Evolutionary conservation across 768 basidiomycete species (phyloP).

Genomic region (Auricularia auricula-judae): DNA sequence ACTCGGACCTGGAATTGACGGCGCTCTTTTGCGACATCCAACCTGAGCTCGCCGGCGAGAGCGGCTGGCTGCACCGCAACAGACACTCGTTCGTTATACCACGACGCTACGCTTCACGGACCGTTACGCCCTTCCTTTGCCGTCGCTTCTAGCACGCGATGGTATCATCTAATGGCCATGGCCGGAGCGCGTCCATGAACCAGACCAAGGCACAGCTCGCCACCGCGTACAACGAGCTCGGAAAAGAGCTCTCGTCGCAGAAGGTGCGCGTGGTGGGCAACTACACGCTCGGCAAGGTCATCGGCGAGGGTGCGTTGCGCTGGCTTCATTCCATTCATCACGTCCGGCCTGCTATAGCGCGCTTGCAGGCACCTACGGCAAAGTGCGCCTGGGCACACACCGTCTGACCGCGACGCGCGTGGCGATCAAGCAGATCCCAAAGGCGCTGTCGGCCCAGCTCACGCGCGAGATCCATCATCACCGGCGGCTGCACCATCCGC

Average conservation of each 20-base stretch:
- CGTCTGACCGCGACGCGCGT: constrained; percentile 85
- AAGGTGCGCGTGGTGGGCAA: constrained; percentile 90
- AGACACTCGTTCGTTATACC: neutral
- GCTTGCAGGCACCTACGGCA: constrained; percentile 78
- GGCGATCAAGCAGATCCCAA: constrained; percentile 97
- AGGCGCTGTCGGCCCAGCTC: constrained; percentile 78
- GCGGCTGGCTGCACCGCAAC: neutral
- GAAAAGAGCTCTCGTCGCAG: constrained; percentile 85
- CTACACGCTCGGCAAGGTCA: constrained; percentile 86
- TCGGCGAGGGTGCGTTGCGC: constrained; percentile 72
- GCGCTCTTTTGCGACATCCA: neutral
- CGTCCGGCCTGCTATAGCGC: neutral
- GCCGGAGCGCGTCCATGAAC: constrained; percentile 46
- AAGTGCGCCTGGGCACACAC: constrained; percentile 89
- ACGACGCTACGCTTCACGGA: neutral
- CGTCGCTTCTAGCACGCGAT: neutral
- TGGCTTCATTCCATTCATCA: neutral
- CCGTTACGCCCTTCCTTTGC: too few relatives aligned
- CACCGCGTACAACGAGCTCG: constrained; percentile 93
- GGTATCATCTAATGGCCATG: constrained; percentile 32
- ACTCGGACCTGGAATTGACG: neutral
- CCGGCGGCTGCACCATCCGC: constrained; percentile 89
- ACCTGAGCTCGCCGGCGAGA: neutral
- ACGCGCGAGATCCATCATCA: constrained; percentile 99
- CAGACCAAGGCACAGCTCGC: constrained; percentile 85